Conservation (phyloP, 257 asterid species). For the Solanum microdontum region DNA sequence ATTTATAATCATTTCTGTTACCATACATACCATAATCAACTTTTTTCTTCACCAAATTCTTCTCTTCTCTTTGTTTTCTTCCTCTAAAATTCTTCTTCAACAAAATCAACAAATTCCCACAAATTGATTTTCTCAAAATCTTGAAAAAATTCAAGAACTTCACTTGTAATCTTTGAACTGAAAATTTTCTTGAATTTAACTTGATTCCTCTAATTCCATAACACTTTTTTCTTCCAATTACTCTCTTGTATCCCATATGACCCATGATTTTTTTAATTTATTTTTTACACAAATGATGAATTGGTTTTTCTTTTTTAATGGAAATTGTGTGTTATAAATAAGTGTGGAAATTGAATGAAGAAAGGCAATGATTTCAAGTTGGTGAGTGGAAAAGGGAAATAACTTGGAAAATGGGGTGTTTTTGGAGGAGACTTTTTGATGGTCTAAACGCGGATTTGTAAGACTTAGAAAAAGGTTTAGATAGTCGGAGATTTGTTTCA, state of each 20-base stretch:
- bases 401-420: neutral
- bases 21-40: constrained; percentile 3
- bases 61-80: neutral
- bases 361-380: constrained; percentile 5
- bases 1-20: neutral
- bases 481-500: neutral
- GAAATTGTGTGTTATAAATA: neutral
- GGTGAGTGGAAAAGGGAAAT: constrained; percentile 7
- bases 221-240: constrained; percentile 11
- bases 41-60: constrained; percentile 3
- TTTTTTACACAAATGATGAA: neutral
- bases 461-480: neutral
- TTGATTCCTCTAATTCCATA: constrained; percentile 4
- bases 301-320: neutral
- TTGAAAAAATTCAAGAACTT: constrained; percentile 26
- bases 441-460: neutral
- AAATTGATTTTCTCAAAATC: constrained; percentile 13
- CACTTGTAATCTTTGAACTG: constrained; percentile 18
- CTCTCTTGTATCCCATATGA: constrained; percentile 21
- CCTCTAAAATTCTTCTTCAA: constrained; percentile 8
- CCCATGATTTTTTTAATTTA: neutral
- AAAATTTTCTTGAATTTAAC: constrained; percentile 25
- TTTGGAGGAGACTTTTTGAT: neutral
- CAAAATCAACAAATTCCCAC: constrained; percentile 4
- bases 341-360: neutral